phyloP scores from a whole-genome alignment of 495 filamentous ascomycete species.

The Acidomyces sp. region DNA sequence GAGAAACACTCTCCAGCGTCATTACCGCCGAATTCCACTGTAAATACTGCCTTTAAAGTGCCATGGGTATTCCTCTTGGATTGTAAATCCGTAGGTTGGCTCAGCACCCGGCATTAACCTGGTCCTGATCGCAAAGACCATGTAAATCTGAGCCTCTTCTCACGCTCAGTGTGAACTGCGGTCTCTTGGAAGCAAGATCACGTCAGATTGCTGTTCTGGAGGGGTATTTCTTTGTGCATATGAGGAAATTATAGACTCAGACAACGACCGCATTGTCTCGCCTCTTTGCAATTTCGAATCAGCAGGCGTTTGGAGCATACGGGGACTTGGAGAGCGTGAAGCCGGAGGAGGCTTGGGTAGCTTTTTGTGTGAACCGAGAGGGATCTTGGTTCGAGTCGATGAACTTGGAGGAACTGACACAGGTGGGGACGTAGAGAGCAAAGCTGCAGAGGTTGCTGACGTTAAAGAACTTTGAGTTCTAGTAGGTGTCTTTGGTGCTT shows the following conservation, averaged over 20 bases:
- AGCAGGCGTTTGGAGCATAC: not conserved
- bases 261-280: slow-evolving; percentile 15
- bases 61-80: too few species aligned
- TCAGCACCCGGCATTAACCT: too few species aligned
- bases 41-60: too few species aligned
- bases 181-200: too few species aligned
- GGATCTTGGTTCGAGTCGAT: slow-evolving; percentile 9
- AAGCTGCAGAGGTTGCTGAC: slow-evolving; percentile 2
- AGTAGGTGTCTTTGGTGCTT: slow-evolving; percentile 1
- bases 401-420: not conserved
- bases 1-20: too few species aligned
- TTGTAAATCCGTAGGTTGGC: too few species aligned
- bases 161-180: too few species aligned
- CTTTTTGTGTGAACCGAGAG: slow-evolving; percentile 9
- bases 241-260: slow-evolving; percentile 18
- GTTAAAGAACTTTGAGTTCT: not conserved
- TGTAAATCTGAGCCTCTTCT: too few species aligned
- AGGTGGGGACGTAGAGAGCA: not conserved
- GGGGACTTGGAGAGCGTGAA: slow-evolving; percentile 7
- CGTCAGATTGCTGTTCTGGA: too few species aligned
- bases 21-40: too few species aligned
- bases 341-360: slow-evolving; percentile 9
- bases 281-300: slow-evolving; percentile 3
- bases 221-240: slow-evolving; percentile 11
- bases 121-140: too few species aligned